Evolutionary conservation across 2,329 filamentous ascomycete species (phyloP).

Genomic region (Pseudocercospora crystallina): DNA sequence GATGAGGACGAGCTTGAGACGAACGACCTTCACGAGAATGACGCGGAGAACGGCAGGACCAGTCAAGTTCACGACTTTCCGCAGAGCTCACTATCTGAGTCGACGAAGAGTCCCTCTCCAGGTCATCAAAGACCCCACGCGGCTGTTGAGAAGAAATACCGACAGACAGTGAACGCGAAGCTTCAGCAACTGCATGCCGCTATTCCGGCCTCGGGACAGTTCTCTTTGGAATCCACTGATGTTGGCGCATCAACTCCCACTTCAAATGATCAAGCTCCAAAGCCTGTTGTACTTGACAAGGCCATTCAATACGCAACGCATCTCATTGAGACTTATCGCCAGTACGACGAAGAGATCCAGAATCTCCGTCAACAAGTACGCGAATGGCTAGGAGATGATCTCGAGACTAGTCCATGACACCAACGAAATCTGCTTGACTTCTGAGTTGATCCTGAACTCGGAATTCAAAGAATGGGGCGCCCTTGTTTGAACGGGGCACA

Average conservation of each 20-base stretch:
- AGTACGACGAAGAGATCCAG: conserved; percentile 21
- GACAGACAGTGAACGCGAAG: conserved; percentile 21
- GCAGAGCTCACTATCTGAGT: too few species aligned
- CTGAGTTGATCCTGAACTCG: too few species aligned
- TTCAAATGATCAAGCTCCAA: conserved; percentile 14
- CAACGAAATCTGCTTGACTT: too few species aligned
- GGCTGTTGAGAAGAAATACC: conserved; percentile 21
- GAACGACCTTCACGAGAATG: too few species aligned
- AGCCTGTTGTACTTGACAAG: conserved; percentile 21
- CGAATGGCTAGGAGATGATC: conserved; percentile 16
- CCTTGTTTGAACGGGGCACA: too few species aligned
- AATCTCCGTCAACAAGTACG: conserved; percentile 14
- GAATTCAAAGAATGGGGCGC: too few species aligned
- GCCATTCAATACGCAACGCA: conserved; percentile 22
- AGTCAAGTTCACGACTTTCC: too few species aligned
- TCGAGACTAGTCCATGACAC: too few species aligned
- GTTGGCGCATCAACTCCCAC: conserved; percentile 1
- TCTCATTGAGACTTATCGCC: conserved; percentile 19
- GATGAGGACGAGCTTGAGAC: too few species aligned
- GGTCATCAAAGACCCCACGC: conserved; percentile 13
- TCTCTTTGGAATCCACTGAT: conserved; percentile 7
- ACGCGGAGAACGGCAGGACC: too few species aligned
- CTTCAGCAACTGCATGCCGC: conserved; percentile 19
- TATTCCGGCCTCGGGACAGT: conserved; percentile 18
- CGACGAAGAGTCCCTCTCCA: too few species aligned